Percentiles rank a stretch among this genome's conserved stretches.
phyloP scores from a whole-genome alignment of 352 stramenopile species.

The Globisporangium viniferum region DNA sequence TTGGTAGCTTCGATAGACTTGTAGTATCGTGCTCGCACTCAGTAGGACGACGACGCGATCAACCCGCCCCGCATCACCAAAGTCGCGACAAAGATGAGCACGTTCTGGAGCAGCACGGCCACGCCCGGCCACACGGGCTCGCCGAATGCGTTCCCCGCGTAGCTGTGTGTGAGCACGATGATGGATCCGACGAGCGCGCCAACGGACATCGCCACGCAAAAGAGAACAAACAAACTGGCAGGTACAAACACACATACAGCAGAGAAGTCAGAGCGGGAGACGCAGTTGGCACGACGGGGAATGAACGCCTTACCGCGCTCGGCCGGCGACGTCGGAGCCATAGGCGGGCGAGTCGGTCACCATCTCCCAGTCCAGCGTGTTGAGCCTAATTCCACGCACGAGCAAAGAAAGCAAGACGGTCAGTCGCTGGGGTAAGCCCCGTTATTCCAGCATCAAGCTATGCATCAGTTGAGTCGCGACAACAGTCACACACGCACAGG shows the following conservation, averaged over 20 bases:
- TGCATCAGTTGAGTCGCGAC: not conserved
- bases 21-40: not conserved
- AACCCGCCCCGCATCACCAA: conserved; percentile 53
- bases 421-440: not conserved
- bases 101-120: conserved; percentile 57
- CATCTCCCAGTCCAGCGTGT: conserved; percentile 69
- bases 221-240: conserved; percentile 35
- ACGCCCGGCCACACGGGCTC: conserved; percentile 60
- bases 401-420: not conserved
- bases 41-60: conserved; percentile 29
- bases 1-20: not conserved
- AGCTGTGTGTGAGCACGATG: conserved; percentile 60
- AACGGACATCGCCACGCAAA: conserved; percentile 46
- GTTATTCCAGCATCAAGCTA: not conserved
- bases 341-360: conserved; percentile 47
- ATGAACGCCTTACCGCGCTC: conserved; percentile 29
- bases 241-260: not conserved
- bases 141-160: conserved; percentile 50
- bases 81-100: conserved; percentile 53
- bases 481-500: conserved; percentile 24
- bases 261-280: not conserved
- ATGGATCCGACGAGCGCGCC: conserved; percentile 40
- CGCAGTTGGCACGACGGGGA: not conserved
- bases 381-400: conserved; percentile 27
- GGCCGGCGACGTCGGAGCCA: conserved; percentile 38